These are phyloP conservation scores for Cyclotella distinguenda DNA, from an alignment of 108 stramenopile genomes.

Conservation along the genomic window DNA sequence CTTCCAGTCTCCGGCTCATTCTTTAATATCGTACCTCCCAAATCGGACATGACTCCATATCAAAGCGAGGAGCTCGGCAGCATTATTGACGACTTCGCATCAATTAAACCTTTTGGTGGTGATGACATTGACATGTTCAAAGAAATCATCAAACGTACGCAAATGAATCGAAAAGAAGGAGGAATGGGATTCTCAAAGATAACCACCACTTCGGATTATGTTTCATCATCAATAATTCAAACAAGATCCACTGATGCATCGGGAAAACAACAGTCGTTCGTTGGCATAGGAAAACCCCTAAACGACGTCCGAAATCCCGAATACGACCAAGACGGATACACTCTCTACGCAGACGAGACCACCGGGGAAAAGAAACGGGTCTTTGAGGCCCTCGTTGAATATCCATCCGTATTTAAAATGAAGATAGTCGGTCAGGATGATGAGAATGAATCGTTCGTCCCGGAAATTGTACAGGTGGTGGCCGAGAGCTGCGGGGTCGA, in stretches of 20 bases:
- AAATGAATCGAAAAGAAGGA: conserved; percentile 9
- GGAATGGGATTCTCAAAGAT: conserved; percentile 30
- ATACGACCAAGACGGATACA: conserved; percentile 87
- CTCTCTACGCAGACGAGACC: conserved; percentile 80
- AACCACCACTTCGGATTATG: conserved; percentile 30
- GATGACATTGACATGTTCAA: conserved; percentile 41
- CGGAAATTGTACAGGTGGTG: conserved; percentile 74
- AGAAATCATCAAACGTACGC: conserved; percentile 34
- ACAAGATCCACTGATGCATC: conserved; percentile 20
- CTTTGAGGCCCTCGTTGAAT: conserved; percentile 89
- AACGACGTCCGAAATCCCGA: conserved; percentile 82
- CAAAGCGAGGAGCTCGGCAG: not conserved
- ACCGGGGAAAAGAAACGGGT: conserved; percentile 88
- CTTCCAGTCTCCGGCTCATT: conserved; percentile 43
- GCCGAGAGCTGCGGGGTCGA: conserved; percentile 76
- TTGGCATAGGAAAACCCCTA: conserved; percentile 67
- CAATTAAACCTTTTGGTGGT: not conserved
- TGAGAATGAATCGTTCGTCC: conserved; percentile 73
- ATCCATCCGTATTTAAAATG: conserved; percentile 83
- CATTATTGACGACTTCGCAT: not conserved
- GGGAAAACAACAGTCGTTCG: conserved; percentile 54
- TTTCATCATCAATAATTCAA: conserved; percentile 28
- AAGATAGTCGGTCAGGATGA: conserved; percentile 80
- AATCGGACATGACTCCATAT: not conserved
- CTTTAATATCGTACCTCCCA: conserved; percentile 43